Base-by-base conservation (phyloP, 257 asterid species). In the Lycium barbarum region DNA sequence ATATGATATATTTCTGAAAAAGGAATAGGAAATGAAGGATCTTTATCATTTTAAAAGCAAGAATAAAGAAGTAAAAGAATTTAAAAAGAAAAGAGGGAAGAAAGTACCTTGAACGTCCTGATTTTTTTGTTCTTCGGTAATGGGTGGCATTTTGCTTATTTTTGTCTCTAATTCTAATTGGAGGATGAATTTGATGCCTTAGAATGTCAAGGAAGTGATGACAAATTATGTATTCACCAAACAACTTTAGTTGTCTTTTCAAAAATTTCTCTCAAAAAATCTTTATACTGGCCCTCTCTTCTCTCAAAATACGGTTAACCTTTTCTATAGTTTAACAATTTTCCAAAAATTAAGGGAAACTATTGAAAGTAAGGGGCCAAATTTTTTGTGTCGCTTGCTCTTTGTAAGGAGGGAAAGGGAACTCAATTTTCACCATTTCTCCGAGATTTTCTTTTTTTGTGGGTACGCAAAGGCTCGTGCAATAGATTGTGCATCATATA, bases 101-200 rank as follows among this genome's bases (percentile, higher is more conserved):
- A 74, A 49, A 49, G 8, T 35, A 76, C 82, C 47, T 76, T 76
- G 63, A 51, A 76, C 82, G 1, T 53, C 82, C 18, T 76, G 65
- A 53, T 53, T 51, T 49, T 76, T 76, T 9, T 76, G 82, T 26
- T 76, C 65, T 14, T 53, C 9, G 0, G 82, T 76, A 22, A 53
- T 8, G 43, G 82, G 65, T 51, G 82, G 82, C 82, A 76, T 76
- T 26, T 76, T 74, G 17, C 36, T 72, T 70, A 17, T 73, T 47
- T 47, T 17, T 20, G 7, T 73, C n/a, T 45, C 40, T 2, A 72
- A 40, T 40, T 17, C 4, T 10, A n/a, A 47, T 72, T 6, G n/a
- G 13, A 11, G 13, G 15, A 51, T 11, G 57, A 51, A 4, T 55
- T 55, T 73, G 12, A 73, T 45, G 9, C 3, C 3, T 49, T 74